Conservation (phyloP, 78 protist genomes). For the Isochrysis galbana region DNA sequence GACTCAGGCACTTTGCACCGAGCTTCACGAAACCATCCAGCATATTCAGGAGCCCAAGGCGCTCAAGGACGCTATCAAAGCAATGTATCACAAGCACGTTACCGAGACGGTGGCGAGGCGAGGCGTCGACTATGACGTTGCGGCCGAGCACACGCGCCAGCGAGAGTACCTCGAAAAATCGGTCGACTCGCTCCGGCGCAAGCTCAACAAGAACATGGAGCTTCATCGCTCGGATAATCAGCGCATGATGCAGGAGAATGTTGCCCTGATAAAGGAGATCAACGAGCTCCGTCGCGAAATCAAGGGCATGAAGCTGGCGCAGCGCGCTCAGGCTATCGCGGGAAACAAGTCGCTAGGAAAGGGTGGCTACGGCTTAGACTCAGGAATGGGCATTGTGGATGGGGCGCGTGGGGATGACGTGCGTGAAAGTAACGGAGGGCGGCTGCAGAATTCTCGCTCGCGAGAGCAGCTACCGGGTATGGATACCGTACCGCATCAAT, state of each 20-base stretch:
- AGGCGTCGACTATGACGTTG: slow-evolving; percentile 39
- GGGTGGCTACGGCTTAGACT: too few relatives aligned
- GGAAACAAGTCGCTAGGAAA: too few relatives aligned
- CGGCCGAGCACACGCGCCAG: slow-evolving; percentile 65
- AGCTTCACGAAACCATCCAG: slow-evolving; percentile 54
- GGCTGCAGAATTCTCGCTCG: too few relatives aligned
- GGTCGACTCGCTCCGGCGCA: slow-evolving; percentile 58
- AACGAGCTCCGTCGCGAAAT: slow-evolving; percentile 69
- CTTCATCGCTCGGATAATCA: slow-evolving; percentile 47
- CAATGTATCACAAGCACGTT: slow-evolving; percentile 50
- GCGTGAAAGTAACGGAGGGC: too few relatives aligned
- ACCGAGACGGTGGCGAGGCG: not conserved
- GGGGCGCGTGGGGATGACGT: too few relatives aligned
- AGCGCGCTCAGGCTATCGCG: not conserved
- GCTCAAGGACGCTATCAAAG: slow-evolving; percentile 42
- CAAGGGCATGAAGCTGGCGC: not conserved
- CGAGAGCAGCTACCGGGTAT: too few relatives aligned
- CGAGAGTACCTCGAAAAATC: slow-evolving; percentile 57
- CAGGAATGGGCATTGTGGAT: too few relatives aligned
- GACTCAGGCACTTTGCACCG: not conserved
- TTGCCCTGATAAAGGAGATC: slow-evolving; percentile 59
- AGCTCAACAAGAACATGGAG: slow-evolving; percentile 58
- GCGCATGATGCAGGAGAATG: slow-evolving; percentile 73
- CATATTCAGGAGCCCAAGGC: slow-evolving; percentile 64
- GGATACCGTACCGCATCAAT: too few relatives aligned